Conservation (phyloP, 306 rosid species). For the Castanea sativa region DNA sequence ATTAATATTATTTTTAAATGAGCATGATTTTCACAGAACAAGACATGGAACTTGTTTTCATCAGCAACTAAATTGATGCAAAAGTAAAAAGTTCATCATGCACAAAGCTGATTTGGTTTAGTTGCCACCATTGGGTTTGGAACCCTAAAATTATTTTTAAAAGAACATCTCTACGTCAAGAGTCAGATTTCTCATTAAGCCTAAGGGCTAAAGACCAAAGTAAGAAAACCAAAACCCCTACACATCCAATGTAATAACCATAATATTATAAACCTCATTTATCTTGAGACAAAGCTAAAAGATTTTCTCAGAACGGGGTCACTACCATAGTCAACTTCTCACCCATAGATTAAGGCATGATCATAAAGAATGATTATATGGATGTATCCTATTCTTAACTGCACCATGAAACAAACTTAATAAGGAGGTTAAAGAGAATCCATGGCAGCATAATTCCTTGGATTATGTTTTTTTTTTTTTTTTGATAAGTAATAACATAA, state of each 20-base stretch:
- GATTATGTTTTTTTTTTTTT: neutral
- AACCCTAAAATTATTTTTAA: neutral
- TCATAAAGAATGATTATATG: neutral
- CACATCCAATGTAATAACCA: neutral
- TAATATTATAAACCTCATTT: neutral
- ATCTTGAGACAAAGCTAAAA: neutral
- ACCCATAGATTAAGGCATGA: neutral
- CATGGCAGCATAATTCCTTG: neutral
- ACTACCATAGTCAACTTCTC: neutral
- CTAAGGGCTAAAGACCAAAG: neutral
- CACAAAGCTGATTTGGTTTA: neutral
- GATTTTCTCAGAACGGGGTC: neutral
- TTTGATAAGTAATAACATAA: too few relatives aligned
- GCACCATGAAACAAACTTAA: neutral
- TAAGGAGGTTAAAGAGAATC: neutral
- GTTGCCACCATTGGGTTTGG: too few relatives aligned
- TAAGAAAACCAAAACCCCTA: neutral
- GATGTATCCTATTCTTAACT: neutral
- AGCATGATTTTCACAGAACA: neutral
- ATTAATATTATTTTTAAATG: neutral
- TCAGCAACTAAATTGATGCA: neutral
- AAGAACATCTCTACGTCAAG: neutral
- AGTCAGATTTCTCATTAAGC: neutral
- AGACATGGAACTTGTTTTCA: neutral
- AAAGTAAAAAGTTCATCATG: neutral